Evolutionary conservation across 139 green algal species (phyloP).

Genomic region (Chlamydomonas sp.): DNA sequence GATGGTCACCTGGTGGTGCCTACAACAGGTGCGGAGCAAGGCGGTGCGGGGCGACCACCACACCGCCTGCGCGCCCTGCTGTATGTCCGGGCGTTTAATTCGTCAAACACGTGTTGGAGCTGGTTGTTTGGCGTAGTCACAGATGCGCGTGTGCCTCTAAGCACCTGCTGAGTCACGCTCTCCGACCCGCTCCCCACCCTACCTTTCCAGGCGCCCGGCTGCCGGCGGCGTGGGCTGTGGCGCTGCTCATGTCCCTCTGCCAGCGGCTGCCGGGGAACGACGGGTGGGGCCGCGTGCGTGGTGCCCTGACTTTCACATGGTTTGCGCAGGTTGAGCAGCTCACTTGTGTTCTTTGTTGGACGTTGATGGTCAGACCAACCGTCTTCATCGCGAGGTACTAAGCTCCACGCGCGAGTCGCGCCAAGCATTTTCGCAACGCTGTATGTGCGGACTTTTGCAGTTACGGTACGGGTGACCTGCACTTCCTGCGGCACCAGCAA

Average conservation of each 20-base stretch:
- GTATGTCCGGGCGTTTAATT: no score
- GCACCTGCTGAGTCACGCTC: not conserved
- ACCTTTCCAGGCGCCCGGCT: slow-evolving; percentile 7
- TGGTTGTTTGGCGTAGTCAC: not conserved
- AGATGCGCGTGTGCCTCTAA: not conserved
- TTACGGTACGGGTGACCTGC: no score
- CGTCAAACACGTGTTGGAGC: not conserved
- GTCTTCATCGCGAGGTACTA: no score
- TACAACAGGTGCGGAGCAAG: not conserved
- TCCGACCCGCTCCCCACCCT: not conserved
- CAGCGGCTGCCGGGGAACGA: slow-evolving; percentile 27
- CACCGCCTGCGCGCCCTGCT: no score
- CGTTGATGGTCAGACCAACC: no score
- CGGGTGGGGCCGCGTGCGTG: not conserved
- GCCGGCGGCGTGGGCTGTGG: slow-evolving; percentile 20
- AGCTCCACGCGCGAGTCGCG: no score
- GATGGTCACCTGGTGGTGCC: not conserved
- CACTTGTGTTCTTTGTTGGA: no score
- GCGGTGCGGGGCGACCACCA: not conserved
- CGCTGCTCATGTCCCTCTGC: slow-evolving; percentile 20
- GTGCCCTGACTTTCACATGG: not conserved
- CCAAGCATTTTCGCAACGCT: no score
- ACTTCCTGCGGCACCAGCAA: no score
- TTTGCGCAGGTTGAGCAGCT: not conserved
- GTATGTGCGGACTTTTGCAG: no score